These are phyloP conservation scores for Suillus occidentalis DNA, from an alignment of 768 basidiomycete genomes.

Conservation along the genomic window DNA sequence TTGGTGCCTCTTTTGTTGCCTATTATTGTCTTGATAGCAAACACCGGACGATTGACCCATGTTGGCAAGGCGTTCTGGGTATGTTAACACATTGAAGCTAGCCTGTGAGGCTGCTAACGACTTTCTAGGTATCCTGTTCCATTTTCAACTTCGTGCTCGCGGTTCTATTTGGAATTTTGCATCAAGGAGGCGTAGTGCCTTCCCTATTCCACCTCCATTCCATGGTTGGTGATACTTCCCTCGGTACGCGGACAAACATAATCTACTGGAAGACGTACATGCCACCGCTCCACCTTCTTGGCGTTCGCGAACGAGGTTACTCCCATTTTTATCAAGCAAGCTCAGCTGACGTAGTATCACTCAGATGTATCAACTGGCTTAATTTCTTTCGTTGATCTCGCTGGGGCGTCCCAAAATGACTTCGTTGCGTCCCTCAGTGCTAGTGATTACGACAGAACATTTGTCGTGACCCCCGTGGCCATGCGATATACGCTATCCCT, in stretches of 20 bases:
- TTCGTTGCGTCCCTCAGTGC: constrained; percentile 20
- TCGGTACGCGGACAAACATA: constrained; percentile 15
- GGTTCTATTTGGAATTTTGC: constrained; percentile 37
- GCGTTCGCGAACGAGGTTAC: constrained; percentile 24
- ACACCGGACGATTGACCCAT: constrained; percentile 23
- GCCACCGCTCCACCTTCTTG: constrained; percentile 39
- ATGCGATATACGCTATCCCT: constrained; percentile 22
- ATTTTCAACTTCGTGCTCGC: constrained; percentile 28
- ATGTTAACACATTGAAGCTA: constrained; percentile 8
- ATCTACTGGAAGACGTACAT: constrained; percentile 44
- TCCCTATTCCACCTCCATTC: constrained; percentile 36
- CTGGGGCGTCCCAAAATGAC: constrained; percentile 23
- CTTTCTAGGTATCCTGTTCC: constrained; percentile 28
- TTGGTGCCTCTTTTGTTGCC: constrained; percentile 36
- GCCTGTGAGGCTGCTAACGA: background rate
- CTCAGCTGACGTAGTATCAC: constrained; percentile 2
- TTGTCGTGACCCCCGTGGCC: constrained; percentile 34
- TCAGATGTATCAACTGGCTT: constrained; percentile 26
- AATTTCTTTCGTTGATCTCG: constrained; percentile 30
- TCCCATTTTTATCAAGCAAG: background rate
- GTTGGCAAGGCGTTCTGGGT: constrained; percentile 35
- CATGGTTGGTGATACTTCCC: constrained; percentile 10
- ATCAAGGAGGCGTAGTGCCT: constrained; percentile 43
- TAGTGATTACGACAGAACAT: constrained; percentile 11
- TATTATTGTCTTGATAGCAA: constrained; percentile 29